Evolutionary conservation across 306 rosid genomes (phyloP).

Genomic region (Trifolium repens): DNA sequence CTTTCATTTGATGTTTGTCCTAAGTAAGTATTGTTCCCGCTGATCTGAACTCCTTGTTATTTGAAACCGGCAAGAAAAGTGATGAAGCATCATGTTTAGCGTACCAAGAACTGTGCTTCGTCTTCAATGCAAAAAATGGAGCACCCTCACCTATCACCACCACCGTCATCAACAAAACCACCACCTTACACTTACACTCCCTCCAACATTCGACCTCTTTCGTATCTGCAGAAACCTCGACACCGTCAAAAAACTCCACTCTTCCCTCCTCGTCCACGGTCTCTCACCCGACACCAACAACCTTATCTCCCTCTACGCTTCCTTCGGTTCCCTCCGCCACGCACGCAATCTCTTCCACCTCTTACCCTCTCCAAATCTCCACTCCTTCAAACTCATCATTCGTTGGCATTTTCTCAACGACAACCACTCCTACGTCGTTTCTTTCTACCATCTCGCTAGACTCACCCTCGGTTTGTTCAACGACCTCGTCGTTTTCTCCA

Average conservation of each 20-base stretch:
- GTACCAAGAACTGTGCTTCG: neutral
- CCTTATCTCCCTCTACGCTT: conserved; percentile 61
- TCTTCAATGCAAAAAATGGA: conserved; percentile 26
- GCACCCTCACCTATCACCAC: conserved; percentile 9
- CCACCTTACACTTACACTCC: conserved; percentile 37
- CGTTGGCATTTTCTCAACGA: conserved; percentile 73
- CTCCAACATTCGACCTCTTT: conserved; percentile 50
- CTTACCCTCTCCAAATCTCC: conserved; percentile 55
- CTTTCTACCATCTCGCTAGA: conserved; percentile 51
- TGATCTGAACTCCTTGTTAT: no score
- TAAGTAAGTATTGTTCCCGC: no score
- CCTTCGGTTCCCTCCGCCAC: conserved; percentile 52
- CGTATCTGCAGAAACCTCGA: conserved; percentile 51
- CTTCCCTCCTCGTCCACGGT: conserved; percentile 57
- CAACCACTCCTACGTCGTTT: conserved; percentile 48
- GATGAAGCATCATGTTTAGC: conserved; percentile 25
- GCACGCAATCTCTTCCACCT: conserved; percentile 74
- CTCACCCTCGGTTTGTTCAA: conserved; percentile 34
- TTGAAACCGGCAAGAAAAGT: neutral
- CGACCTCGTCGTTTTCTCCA: conserved; percentile 58
- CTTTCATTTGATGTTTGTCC: no score
- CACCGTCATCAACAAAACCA: neutral
- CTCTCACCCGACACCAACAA: conserved; percentile 54
- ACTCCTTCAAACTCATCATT: conserved; percentile 69
- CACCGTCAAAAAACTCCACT: conserved; percentile 62